Percentiles rank a stretch among this genome's conserved stretches.
These are phyloP conservation scores for Naganishia vishniacii DNA, from an alignment of 768 basidiomycete genomes.

Conservation along the genomic window DNA sequence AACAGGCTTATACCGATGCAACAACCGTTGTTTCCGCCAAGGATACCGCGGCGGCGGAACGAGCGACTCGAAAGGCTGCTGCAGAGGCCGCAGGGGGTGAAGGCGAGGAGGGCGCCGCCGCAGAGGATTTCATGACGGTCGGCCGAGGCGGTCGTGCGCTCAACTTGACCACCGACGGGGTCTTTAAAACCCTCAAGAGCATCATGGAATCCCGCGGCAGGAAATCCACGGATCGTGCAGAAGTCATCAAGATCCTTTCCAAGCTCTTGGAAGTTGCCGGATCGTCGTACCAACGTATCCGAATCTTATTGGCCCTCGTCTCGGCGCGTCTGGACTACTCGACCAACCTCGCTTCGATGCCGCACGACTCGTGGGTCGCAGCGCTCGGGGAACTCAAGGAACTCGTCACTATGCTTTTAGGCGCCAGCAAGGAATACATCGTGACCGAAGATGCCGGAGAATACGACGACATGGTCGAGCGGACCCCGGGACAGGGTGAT, in stretches of 20 bases:
- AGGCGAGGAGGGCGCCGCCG: slow-evolving; percentile 48
- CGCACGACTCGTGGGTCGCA: slow-evolving; percentile 79
- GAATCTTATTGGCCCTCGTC: slow-evolving; percentile 85
- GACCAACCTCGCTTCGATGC: slow-evolving; percentile 75
- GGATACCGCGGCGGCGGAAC: slow-evolving; percentile 35
- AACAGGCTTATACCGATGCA: slow-evolving; percentile 60
- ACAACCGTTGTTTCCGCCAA: slow-evolving; percentile 51
- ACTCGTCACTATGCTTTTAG: slow-evolving; percentile 69
- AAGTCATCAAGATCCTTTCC: slow-evolving; percentile 87
- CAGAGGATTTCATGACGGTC: slow-evolving; percentile 72
- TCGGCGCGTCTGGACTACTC: slow-evolving; percentile 94
- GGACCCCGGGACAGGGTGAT: slow-evolving; percentile 60
- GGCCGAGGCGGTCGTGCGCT: slow-evolving; percentile 81
- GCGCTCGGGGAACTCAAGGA: slow-evolving; percentile 84
- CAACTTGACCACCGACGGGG: slow-evolving; percentile 64
- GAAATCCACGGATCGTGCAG: slow-evolving; percentile 91
- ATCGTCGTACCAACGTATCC: slow-evolving; percentile 86
- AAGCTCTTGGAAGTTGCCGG: slow-evolving; percentile 76
- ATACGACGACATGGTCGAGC: slow-evolving; percentile 84
- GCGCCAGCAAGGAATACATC: slow-evolving; percentile 61
- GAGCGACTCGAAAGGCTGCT: slow-evolving; percentile 49
- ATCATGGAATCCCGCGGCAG: slow-evolving; percentile 60
- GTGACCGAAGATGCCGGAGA: slow-evolving; percentile 77
- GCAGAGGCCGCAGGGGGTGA: slow-evolving; percentile 40
- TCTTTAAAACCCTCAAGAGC: slow-evolving; percentile 85